phyloP scores from a whole-genome alignment of 352 stramenopile species.

The Phytophthora megakarya region DNA sequence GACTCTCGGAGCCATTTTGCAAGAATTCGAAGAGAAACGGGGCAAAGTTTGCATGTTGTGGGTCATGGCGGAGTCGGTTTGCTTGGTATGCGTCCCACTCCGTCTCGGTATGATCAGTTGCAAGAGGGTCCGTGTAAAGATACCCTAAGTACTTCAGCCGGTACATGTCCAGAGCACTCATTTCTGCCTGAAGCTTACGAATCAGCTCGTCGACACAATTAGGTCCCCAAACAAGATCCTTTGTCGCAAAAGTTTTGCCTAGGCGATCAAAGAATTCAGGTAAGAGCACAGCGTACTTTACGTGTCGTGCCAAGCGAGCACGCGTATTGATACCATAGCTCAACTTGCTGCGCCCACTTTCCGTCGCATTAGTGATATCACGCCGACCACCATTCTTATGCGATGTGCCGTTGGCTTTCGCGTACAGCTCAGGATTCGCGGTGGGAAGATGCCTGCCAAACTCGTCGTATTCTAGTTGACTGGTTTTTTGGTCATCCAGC shows the following conservation, averaged over 20 bases:
- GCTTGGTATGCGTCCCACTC: conserved; percentile 47
- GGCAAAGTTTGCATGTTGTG: conserved; percentile 54
- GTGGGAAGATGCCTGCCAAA: conserved; percentile 77
- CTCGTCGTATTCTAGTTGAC: conserved; percentile 83
- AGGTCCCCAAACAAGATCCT: conserved; percentile 83
- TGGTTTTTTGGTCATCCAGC: conserved; percentile 75
- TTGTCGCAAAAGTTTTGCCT: conserved; percentile 73
- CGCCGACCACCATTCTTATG: conserved; percentile 53
- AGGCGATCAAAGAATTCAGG: conserved; percentile 89
- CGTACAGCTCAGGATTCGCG: conserved; percentile 48
- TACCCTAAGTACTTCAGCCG: conserved; percentile 83
- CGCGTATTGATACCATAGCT: conserved; percentile 80
- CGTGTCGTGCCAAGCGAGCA: conserved; percentile 67
- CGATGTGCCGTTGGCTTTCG: conserved; percentile 43
- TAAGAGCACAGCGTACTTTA: conserved; percentile 83
- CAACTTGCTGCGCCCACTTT: conserved; percentile 73
- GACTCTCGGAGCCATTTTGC: conserved; percentile 64
- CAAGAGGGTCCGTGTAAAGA: conserved; percentile 79
- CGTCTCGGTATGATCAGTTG: conserved; percentile 55
- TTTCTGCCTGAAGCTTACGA: conserved; percentile 68
- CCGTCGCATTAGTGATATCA: conserved; percentile 69
- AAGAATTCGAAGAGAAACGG: conserved; percentile 81
- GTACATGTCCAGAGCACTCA: conserved; percentile 78
- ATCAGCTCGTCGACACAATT: conserved; percentile 78
- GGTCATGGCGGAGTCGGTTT: conserved; percentile 28